phyloP scores from a whole-genome alignment of 768 basidiomycete species.

The Naganishia vishniacii region DNA sequence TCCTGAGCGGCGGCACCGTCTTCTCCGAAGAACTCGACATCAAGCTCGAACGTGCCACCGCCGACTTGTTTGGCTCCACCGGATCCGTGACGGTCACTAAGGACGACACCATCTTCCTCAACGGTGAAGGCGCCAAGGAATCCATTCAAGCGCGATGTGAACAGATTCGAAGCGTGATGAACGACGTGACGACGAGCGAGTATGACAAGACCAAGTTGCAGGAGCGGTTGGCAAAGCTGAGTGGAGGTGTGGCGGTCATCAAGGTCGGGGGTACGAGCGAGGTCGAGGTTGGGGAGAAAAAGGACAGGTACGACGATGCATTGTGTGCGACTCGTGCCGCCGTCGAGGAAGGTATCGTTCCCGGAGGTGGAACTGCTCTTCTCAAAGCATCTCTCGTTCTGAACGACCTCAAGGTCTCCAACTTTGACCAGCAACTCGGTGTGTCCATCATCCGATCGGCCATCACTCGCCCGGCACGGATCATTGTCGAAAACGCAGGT shows the following conservation, averaged over 20 bases:
- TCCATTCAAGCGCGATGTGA: conserved; percentile 88
- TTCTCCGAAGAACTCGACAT: conserved; percentile 95
- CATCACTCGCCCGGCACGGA: conserved; percentile 72
- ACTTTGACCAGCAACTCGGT: conserved; percentile 97
- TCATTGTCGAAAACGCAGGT: conserved; percentile 87
- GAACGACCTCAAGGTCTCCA: conserved; percentile 67
- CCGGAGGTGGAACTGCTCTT: conserved; percentile 89
- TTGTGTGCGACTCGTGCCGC: conserved; percentile 97
- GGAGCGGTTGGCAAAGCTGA: conserved; percentile 92
- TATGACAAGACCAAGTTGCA: conserved; percentile 93
- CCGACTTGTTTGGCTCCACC: conserved; percentile 82
- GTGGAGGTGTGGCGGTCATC: conserved; percentile 96
- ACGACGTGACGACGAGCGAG: conserved; percentile 78
- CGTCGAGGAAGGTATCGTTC: conserved; percentile 96
- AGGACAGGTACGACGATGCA: conserved; percentile 95
- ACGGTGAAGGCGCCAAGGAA: conserved; percentile 86
- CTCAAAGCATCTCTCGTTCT: conserved; percentile 54
- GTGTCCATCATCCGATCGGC: conserved; percentile 87
- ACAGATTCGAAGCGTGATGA: conserved; percentile 79
- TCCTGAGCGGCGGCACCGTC: conserved; percentile 95
- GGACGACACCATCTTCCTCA: conserved; percentile 93
- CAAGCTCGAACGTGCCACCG: conserved; percentile 85
- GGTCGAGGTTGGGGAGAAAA: conserved; percentile 98
- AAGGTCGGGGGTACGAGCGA: conserved; percentile 90
- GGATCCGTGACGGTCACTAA: conserved; percentile 92